Conservation (phyloP, 2,329 filamentous ascomycete species). For the Fusarium setosum region DNA sequence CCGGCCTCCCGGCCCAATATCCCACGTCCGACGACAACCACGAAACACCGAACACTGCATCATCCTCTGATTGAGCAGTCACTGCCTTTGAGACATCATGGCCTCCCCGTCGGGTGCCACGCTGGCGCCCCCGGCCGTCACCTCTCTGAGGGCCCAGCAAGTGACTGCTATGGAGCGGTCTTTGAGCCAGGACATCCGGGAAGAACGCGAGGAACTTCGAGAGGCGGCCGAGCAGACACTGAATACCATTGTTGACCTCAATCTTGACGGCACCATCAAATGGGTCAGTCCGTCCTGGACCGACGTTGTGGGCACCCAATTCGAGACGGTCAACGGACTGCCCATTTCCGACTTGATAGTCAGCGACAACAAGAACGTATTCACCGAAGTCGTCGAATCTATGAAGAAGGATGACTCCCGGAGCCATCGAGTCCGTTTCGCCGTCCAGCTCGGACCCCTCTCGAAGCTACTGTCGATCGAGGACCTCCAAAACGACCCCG, state of each 20-base stretch:
- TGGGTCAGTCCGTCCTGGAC: conserved; percentile 98
- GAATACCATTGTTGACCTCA: conserved; percentile 95
- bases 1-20: conserved; percentile 26
- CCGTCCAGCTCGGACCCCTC: conserved; percentile 74
- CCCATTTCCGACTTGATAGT: conserved; percentile 84
- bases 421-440: conserved; percentile 89
- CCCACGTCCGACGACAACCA: conserved; percentile 26
- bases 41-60: conserved; percentile 29
- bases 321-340: conserved; percentile 78
- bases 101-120: conserved; percentile 49
- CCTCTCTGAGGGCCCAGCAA: conserved; percentile 62
- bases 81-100: conserved; percentile 45
- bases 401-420: conserved; percentile 94
- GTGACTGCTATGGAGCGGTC: conserved; percentile 70
- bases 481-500: conserved; percentile 51
- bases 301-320: conserved; percentile 86
- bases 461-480: conserved; percentile 70
- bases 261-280: conserved; percentile 88
- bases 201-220: conserved; percentile 92
- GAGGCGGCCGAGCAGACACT: conserved; percentile 96
- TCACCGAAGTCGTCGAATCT: conserved; percentile 84
- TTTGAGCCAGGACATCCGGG: conserved; percentile 89
- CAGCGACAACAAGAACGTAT: conserved; percentile 80
- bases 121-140: conserved; percentile 65
- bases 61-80: conserved; percentile 8